Evolutionary conservation across 2,329 filamentous ascomycete genomes (phyloP), one percentile per base, ranked within the genome.

Genomic region (Ceratocystiopsis sp.): DNA sequence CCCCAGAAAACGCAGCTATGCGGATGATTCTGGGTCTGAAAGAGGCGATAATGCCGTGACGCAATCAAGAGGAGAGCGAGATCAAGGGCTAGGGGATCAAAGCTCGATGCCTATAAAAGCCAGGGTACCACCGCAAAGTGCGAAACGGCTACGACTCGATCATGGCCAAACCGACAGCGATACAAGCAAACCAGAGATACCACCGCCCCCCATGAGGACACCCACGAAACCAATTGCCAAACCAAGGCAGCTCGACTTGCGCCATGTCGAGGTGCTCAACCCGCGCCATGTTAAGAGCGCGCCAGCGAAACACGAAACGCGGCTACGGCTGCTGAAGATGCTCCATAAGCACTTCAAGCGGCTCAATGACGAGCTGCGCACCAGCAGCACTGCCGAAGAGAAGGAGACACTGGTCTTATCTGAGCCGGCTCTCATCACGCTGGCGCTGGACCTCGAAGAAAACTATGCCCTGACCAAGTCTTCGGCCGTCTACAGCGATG

Each of bases 381-480:
- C 71, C 44, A 64, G 65, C 37, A 61, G 61, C 25, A 68, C 65
- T 13, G 60, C 67, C 8, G 69, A 72, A 17, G 62, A 66, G 37
- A 56, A 58, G 36, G 61, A 4, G 9, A 10, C 25, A n/a, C 62
- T 83, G 3, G 54, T 77, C 15, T 57, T 85, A 39, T 71, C 70
- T 1, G 66, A 75, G 1, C 75, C 84, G 54, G 71, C 78, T 38
- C 65, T 87, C 18, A 80, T 86, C 48, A 73, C 70, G 50, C 65
- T 75, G 47, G 74, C 76, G 0, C 63, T 89, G 2, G 80, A 89
- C 50, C 76, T 87, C 47, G 93, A 98, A 61, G 78, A 93, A 56
- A 73, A 73, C 34, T 64, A 75, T 9, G 86, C 86, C 1, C 67
- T 66, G 13, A 75, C 78, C 15, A 79, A 79, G 46, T 62, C 70